Percentiles rank a stretch among this genome's conserved stretches.
Conservation (phyloP, 257 asterid genomes). For the Nicotiana attenuata region DNA sequence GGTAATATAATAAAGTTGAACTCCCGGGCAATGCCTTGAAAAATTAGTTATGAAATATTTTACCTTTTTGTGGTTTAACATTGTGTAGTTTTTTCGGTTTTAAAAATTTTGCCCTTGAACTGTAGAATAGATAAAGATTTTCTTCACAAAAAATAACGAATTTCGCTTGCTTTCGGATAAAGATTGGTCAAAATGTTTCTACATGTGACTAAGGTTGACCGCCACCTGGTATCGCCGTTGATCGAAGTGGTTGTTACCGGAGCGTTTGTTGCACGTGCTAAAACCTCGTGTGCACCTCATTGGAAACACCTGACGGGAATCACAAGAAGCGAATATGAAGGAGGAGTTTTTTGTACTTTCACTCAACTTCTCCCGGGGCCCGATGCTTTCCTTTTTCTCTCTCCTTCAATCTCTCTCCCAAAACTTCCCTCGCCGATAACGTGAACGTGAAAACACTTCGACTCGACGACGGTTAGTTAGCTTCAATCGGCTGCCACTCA, state of each 20-base stretch:
- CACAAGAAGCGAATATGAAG: background rate
- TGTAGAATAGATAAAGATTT: too few species aligned
- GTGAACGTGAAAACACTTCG: background rate
- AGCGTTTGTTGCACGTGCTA: conserved; percentile 7
- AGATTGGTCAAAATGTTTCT: background rate
- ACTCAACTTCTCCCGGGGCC: conserved; percentile 2
- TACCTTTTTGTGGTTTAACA: too few species aligned
- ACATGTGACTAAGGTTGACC: background rate
- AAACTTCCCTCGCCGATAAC: background rate
- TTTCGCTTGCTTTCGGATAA: background rate
- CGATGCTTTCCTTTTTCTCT: background rate
- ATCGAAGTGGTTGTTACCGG: background rate
- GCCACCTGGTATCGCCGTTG: too few species aligned
- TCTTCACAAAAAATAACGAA: too few species aligned
- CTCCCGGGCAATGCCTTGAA: too few species aligned
- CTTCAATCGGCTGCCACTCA: conserved; percentile 1
- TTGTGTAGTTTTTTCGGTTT: too few species aligned
- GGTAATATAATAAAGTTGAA: too few species aligned
- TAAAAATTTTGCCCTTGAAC: too few species aligned
- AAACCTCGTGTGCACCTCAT: background rate
- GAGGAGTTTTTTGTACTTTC: conserved; percentile 18
- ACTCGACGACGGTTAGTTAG: background rate
- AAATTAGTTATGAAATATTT: too few species aligned
- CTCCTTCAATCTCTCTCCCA: too few species aligned
- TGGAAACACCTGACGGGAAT: background rate